Evolutionary conservation across 306 rosid species (phyloP).

Genomic region (Trifolium dubium): DNA sequence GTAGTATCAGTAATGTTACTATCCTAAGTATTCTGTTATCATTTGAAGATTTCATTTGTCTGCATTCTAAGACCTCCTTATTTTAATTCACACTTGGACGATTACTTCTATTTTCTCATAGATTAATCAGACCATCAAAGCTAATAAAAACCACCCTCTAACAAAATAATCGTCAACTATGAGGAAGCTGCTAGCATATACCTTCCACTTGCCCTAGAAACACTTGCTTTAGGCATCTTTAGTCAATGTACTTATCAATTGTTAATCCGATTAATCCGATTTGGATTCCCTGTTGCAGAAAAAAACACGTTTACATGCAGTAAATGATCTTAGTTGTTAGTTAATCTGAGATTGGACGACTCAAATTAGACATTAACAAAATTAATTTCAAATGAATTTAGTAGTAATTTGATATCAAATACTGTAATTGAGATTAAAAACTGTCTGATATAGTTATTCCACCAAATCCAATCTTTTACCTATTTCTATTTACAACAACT

Average conservation of each 20-base stretch:
- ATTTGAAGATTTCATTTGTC: slow-evolving; percentile 20
- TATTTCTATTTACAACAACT: slow-evolving; percentile 7
- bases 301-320: too few relatives aligned
- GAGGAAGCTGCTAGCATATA: slow-evolving; percentile 4
- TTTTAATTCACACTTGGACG: slow-evolving; percentile 14
- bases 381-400: too few relatives aligned
- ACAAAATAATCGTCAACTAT: neutral
- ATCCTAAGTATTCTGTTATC: slow-evolving; percentile 24
- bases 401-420: too few relatives aligned
- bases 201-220: neutral
- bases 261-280: neutral
- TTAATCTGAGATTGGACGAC: too few relatives aligned
- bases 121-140: slow-evolving; percentile 14
- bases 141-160: neutral
- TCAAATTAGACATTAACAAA: too few relatives aligned
- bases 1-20: slow-evolving; percentile 38
- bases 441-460: too few relatives aligned
- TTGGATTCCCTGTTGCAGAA: too few relatives aligned
- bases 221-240: neutral
- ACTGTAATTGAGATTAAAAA: too few relatives aligned
- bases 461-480: neutral
- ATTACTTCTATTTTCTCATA: slow-evolving; percentile 22
- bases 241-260: neutral
- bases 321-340: too few relatives aligned
- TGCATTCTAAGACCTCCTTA: slow-evolving; percentile 27